phyloP scores from a whole-genome alignment of 306 rosid genomes.

The Abrus precatorius region DNA sequence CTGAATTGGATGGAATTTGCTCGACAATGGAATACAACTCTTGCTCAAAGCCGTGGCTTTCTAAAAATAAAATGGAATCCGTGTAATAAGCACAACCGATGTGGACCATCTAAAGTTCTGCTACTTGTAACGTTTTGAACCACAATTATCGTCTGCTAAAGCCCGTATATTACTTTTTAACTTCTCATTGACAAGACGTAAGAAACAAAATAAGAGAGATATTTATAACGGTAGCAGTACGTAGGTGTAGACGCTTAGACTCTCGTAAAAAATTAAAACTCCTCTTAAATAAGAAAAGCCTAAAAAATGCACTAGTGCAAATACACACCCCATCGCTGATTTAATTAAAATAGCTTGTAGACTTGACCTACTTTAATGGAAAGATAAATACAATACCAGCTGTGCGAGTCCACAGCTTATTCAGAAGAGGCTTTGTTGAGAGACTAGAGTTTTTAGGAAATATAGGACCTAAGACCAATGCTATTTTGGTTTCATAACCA shows the following conservation, averaged over 20 bases:
- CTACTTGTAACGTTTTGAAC: background rate
- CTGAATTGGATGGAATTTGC: background rate
- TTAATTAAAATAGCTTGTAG: too few relatives aligned
- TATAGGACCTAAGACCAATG: background rate
- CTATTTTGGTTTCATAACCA: background rate
- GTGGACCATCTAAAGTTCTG: too few relatives aligned
- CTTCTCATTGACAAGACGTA: background rate
- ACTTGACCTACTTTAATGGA: too few relatives aligned
- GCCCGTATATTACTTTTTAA: background rate
- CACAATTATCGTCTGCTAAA: constrained; percentile 1
- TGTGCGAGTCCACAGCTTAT: background rate
- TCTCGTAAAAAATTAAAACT: too few relatives aligned
- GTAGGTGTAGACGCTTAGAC: too few relatives aligned
- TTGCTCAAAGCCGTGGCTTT: background rate
- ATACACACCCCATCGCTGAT: too few relatives aligned
- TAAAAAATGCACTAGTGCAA: too few relatives aligned
- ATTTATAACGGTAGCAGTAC: background rate
- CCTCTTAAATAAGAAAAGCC: background rate
- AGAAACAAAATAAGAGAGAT: background rate
- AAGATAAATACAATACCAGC: too few relatives aligned
- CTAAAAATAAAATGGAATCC: background rate
- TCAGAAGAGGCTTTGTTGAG: background rate
- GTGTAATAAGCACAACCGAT: background rate
- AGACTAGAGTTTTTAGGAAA: too few relatives aligned
- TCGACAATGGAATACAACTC: background rate